phyloP scores from a whole-genome alignment of 2,329 filamentous ascomycete species.

The Ploettnerulaceae sp. region DNA sequence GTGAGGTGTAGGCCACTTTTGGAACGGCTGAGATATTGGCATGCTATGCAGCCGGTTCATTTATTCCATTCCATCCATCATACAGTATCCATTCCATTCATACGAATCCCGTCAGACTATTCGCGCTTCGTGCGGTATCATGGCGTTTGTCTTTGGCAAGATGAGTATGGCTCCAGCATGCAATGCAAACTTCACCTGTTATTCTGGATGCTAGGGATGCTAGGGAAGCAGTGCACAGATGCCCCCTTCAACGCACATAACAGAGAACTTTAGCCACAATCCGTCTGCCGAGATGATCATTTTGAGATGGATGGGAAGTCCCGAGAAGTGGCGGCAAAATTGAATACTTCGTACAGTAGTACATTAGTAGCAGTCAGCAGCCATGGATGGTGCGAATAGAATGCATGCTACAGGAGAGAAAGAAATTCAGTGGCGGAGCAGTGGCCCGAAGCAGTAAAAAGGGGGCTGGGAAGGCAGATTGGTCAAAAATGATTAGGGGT shows the following conservation, averaged over 20 bases:
- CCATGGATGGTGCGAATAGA: too few species aligned
- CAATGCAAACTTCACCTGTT: background rate
- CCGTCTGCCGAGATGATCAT: background rate
- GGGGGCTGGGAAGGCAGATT: background rate
- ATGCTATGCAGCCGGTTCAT: conserved; percentile 6
- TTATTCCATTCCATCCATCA: background rate
- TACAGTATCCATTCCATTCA: too few species aligned
- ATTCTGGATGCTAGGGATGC: background rate
- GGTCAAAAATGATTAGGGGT: background rate
- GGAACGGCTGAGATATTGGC: conserved; percentile 13
- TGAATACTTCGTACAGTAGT: background rate
- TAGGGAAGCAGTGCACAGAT: background rate
- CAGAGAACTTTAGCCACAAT: too few species aligned
- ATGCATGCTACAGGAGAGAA: background rate
- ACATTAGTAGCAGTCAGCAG: background rate
- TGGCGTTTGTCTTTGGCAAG: background rate
- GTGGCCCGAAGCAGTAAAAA: conserved; percentile 3
- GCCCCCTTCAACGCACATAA: too few species aligned
- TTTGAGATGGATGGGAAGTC: too few species aligned
- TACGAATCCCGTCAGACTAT: background rate
- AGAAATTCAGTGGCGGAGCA: background rate
- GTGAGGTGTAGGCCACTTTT: conserved; percentile 4
- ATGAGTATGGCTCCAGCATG: background rate
- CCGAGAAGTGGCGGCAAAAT: too few species aligned
- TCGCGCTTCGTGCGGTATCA: conserved; percentile 1